phyloP scores from a whole-genome alignment of 768 basidiomycete genomes.

The Tubosaeta brunneosetosa region DNA sequence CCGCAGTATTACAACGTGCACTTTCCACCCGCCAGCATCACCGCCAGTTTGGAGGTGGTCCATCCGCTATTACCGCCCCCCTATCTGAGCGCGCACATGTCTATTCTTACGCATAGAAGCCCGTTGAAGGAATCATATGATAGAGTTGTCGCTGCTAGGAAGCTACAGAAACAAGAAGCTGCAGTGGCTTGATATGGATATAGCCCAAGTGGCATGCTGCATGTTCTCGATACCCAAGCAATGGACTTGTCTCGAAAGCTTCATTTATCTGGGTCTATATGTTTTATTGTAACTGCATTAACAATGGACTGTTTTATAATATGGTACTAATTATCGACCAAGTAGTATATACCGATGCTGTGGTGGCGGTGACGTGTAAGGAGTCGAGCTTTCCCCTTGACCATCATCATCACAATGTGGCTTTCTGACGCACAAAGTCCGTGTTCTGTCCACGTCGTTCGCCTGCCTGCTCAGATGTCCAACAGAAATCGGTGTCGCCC shows the following conservation, averaged over 20 bases:
- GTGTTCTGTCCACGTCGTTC: constrained; percentile 2
- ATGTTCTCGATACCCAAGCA: constrained; percentile 21
- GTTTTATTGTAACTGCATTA: constrained; percentile 23
- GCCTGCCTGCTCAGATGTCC: not conserved
- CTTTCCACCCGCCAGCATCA: constrained; percentile 61
- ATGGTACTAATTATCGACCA: constrained; percentile 7
- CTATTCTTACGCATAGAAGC: constrained; percentile 57
- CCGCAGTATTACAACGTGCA: constrained; percentile 50
- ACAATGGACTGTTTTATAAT: constrained; percentile 13
- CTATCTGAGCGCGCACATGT: constrained; percentile 67
- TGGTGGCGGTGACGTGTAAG: constrained; percentile 24
- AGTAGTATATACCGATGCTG: not conserved
- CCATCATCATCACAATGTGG: constrained; percentile 36
- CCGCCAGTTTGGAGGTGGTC: constrained; percentile 51
- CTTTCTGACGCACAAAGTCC: constrained; percentile 49
- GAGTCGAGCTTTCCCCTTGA: not conserved
- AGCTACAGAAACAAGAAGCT: constrained; percentile 24
- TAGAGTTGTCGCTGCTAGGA: constrained; percentile 57
- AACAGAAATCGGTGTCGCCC: constrained; percentile 91
- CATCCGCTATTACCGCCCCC: constrained; percentile 72
- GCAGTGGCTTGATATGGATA: not conserved
- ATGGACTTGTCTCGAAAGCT: constrained; percentile 5
- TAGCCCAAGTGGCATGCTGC: not conserved
- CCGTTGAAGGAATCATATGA: constrained; percentile 71
- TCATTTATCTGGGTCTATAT: constrained; percentile 26